A percentile compares a stretch with the other conserved stretches of the same genome.
Evolutionary conservation across 2,329 filamentous ascomycete species (phyloP).

Genomic region (Xylaria sp.): DNA sequence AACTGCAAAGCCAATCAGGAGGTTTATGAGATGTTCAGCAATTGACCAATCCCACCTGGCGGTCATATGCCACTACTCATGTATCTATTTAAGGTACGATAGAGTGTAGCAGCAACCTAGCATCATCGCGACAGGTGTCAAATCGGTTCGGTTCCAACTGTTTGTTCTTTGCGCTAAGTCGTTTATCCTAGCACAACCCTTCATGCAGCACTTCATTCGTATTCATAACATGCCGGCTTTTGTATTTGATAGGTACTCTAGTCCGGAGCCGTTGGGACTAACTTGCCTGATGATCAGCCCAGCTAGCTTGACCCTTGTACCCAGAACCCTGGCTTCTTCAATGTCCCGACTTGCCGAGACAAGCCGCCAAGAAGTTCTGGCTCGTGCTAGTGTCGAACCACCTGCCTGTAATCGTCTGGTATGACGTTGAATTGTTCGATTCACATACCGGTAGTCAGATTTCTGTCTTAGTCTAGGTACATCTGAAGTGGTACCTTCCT

Average conservation of each 20-base stretch:
- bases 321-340: neutral
- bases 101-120: neutral
- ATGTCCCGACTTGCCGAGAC: constrained; percentile 13
- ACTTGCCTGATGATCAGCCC: constrained; percentile 7
- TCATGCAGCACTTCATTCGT: neutral
- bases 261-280: too few species aligned
- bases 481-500: constrained; percentile 13
- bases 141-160: neutral
- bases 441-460: constrained; percentile 2
- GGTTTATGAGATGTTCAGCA: constrained; percentile 2
- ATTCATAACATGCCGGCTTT: neutral
- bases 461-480: neutral
- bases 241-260: neutral
- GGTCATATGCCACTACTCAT: neutral
- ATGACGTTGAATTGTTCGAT: constrained; percentile 44
- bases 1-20: constrained; percentile 27
- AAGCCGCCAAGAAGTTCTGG: constrained; percentile 12
- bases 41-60: constrained; percentile 37
- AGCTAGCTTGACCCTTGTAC: constrained; percentile 8
- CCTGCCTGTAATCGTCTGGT: constrained; percentile 43
- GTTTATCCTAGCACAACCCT: neutral
- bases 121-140: neutral
- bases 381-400: constrained; percentile 33
- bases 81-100: constrained; percentile 5
- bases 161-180: neutral